Base-by-base conservation (phyloP, 192 early-diverging fungal genomes). In the Rhizoclosmatium globosum region DNA sequence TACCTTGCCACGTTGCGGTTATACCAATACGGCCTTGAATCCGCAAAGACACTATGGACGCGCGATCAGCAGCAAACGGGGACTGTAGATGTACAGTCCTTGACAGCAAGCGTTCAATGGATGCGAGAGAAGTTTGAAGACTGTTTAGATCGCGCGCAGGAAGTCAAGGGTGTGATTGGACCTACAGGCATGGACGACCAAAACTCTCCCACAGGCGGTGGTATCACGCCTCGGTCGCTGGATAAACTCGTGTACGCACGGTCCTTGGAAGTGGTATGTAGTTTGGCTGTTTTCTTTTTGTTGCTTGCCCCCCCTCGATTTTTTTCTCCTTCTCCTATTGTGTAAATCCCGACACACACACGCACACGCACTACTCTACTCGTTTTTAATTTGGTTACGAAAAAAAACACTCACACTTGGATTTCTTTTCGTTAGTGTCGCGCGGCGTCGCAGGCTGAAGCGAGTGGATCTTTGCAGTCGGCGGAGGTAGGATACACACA, bases 91-190 rank as follows among this genome's bases (percentile, higher is more conserved):
- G 44, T 82, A 78, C 53, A 77, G 59, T 68, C 76, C 38, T 72
- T 90, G 60, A 93, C 92, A 70, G 79, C 80, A 23, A 90, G 86
- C 1, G 95, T 98, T 7, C 93, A 96, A 76, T 98, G 95, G 94
- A 93, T 97, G 68, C 91, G 94, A 31, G 90, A 89, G 64, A 90
- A 92, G 71, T 99, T 96, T 79, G 97, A 99, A 84, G 93, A 93
- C 64, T 97, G 94, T 64, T 78, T 97, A 9, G 95, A 97, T 17
- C 86, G 91, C 3, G 97, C 96, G 0, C 92, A 95, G 79, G 80
- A 85, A 38, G 64, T 71, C 2, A 17, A 61, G 17, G 77, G 58
- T 4, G 70, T 79, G 17, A 64, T 80, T 48, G 58, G 31, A 31
- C 31, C 31, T 31, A 31, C 31, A 31, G 31, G 31, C 31, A 31